Evolutionary conservation across 352 stramenopile species (phyloP), one percentile per base, ranked within the genome.

Genomic region (Halophytophthora batemanensis): DNA sequence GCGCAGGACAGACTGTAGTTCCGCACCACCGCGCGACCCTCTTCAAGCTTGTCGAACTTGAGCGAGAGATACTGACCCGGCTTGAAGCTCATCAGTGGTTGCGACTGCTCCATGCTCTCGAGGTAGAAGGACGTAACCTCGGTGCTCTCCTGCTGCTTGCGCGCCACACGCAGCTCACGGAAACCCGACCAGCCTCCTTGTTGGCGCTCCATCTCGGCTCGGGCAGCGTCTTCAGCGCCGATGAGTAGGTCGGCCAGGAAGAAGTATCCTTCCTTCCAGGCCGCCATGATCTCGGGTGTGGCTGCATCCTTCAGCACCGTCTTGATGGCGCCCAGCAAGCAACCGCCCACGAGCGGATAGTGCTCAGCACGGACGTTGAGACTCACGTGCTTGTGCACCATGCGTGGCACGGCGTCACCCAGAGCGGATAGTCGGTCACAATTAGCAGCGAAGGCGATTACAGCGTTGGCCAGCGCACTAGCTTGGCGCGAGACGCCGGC

Each of bases 181-280:
- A 71, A 83, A 44, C 74, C 77, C 22, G 59, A 48, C 78, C 78
- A 89, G 1, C 78, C 78, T 29, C 76, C 75, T 5, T 61, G 45
- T 21, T 52, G 45, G 19, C 55, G 17, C 33, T 64, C 71, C 10
- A 69, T 54, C 15, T 52, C 55, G 17, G 66, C 71, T 23, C 78
- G 75, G 7, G 69, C 25, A 6, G 69, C 59, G 29, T 74, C 65
- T 35, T 89, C 78, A 15, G 64, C 66, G 36, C 72, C 65, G 59
- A 89, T 87, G 38, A 83, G 71, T 25, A 89, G 70, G 28, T 75
- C 65, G 15, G 78, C 78, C 2, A 89, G 61, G 45, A 78, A 76
- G 42, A 64, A 66, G 51, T 86, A 83, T 11, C 56, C 73, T 53
- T 87, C 69, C 36, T 57, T 59, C 78, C 78, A 89, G 0, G 72